These are phyloP conservation scores for Selaginella tamariscina DNA, from an alignment of 75 land plant species.

Conservation along the genomic window DNA sequence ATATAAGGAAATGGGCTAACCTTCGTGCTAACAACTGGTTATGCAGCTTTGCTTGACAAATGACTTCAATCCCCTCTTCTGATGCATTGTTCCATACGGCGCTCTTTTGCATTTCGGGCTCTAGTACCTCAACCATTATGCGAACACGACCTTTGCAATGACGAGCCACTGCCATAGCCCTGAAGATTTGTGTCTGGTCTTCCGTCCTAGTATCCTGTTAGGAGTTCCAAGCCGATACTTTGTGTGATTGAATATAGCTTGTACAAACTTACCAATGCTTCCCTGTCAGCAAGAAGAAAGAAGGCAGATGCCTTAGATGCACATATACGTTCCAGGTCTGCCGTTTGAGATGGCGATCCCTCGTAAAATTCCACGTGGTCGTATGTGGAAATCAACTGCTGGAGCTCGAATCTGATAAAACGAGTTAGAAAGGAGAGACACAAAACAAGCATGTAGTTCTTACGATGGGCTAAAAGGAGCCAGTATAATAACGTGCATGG, in stretches of 20 bases:
- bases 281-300: neutral
- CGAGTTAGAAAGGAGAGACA: neutral
- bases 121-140: conserved; percentile 24
- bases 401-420: neutral
- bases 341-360: neutral
- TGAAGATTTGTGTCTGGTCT: conserved; percentile 22
- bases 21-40: conserved; percentile 25
- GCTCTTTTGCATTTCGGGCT: conserved; percentile 21
- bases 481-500: conserved; percentile 29
- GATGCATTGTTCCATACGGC: conserved; percentile 21
- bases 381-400: neutral
- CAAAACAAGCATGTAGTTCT: conserved; percentile 4
- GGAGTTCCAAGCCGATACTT: neutral
- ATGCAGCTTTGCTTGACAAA: conserved; percentile 21
- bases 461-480: conserved; percentile 32
- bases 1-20: conserved; percentile 7
- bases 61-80: conserved; percentile 17
- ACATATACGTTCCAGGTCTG: neutral
- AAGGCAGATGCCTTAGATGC: neutral
- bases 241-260: neutral
- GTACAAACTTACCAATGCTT: neutral
- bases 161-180: conserved; percentile 23
- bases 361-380: neutral
- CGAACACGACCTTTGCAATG: conserved; percentile 19
- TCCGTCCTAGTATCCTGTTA: conserved; percentile 21